These are phyloP conservation scores for Corylus heterophylla DNA, from an alignment of 306 rosid species.

Conservation along the genomic window DNA sequence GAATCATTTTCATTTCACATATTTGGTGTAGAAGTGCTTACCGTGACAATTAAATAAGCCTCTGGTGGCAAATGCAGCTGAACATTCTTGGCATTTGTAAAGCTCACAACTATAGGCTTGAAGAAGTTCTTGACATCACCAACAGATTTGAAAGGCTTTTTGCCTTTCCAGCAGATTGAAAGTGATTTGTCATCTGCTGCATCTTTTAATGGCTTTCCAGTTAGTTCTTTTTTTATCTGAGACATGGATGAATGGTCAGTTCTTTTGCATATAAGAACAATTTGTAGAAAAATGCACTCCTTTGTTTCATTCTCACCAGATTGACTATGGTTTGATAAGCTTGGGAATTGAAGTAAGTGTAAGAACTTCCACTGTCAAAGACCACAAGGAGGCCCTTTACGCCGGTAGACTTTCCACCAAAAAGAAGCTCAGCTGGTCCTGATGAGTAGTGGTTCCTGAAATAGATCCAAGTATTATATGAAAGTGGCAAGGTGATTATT, in stretches of 20 bases:
- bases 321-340: slow-evolving; percentile 40
- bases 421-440: slow-evolving; percentile 70
- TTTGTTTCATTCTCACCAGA: slow-evolving; percentile 48
- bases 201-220: slow-evolving; percentile 51
- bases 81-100: slow-evolving; percentile 37
- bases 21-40: slow-evolving; percentile 29
- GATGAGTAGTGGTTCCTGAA: slow-evolving; percentile 61
- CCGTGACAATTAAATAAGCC: slow-evolving; percentile 66
- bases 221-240: slow-evolving; percentile 57
- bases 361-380: slow-evolving; percentile 90
- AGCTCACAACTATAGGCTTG: slow-evolving; percentile 55
- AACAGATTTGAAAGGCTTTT: slow-evolving; percentile 54
- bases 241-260: slow-evolving; percentile 18
- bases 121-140: slow-evolving; percentile 46
- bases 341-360: slow-evolving; percentile 65
- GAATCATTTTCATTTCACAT: too few relatives aligned
- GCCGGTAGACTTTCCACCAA: slow-evolving; percentile 51
- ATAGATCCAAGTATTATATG: slow-evolving; percentile 10
- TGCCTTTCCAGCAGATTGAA: slow-evolving; percentile 80
- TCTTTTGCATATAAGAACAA: not conserved
- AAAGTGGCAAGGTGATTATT: slow-evolving; percentile 13
- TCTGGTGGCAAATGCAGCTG: slow-evolving; percentile 54
- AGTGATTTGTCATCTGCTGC: slow-evolving; percentile 47
- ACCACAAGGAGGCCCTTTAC: slow-evolving; percentile 47
- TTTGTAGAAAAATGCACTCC: not conserved